Percentiles rank a stretch among this genome's conserved stretches.
Conservation (phyloP, 148 eudicot genomes). For the Gaultheria prostrata region DNA sequence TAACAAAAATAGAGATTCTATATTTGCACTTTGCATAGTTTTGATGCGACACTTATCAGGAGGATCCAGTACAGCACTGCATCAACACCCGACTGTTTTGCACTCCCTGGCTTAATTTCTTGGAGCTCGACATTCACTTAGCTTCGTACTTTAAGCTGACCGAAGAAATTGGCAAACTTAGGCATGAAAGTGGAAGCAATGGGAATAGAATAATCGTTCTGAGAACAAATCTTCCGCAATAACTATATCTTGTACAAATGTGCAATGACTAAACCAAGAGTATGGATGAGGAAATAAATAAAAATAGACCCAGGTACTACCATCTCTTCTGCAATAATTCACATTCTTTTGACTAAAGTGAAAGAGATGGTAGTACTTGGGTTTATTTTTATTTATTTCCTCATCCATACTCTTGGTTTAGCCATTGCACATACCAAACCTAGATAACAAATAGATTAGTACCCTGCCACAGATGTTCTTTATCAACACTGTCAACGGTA, state of each 20-base stretch:
- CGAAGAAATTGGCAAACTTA: neutral
- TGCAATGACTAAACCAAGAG: neutral
- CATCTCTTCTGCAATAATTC: too few relatives aligned
- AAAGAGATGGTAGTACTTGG: too few relatives aligned
- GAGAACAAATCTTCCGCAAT: neutral
- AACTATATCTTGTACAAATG: neutral
- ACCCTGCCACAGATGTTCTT: neutral
- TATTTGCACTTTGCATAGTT: neutral
- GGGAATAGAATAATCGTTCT: neutral
- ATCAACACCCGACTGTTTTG: neutral
- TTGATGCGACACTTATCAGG: neutral
- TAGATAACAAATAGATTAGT: neutral
- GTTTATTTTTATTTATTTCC: too few relatives aligned
- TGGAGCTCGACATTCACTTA: neutral
- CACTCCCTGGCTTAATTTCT: neutral
- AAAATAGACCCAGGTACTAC: neutral
- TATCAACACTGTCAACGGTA: neutral
- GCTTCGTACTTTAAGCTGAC: neutral
- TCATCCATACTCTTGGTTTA: too few relatives aligned
- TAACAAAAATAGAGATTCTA: neutral
- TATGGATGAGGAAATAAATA: neutral
- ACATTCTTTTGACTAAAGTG: too few relatives aligned
- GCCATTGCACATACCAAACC: neutral
- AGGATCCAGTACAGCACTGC: neutral
- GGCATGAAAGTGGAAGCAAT: neutral